Base-by-base conservation (phyloP, 192 early-diverging fungal species). In the Dispira simplex region DNA sequence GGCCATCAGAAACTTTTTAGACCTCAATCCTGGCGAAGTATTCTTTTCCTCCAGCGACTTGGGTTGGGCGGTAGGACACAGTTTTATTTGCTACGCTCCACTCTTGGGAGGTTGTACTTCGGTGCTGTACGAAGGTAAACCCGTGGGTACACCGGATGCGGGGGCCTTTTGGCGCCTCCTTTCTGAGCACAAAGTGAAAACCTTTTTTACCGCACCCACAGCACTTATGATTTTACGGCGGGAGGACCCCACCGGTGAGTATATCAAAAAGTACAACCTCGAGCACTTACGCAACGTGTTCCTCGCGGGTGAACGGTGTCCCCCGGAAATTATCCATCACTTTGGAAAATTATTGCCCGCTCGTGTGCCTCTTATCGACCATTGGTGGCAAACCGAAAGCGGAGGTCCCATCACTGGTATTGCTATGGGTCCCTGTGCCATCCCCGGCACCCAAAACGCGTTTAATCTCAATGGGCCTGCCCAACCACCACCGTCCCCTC, bases 301-400 rank as follows among this genome's bases (percentile, higher is more conserved):
- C 58, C 57, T 91, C 63, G 90, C 89, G 0, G 92, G 92, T 16
- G 92, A 95, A 68, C 80, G 90, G 25, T 86, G 83, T 54, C 88
- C 90, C 62, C 79, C 84, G 3, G 92, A 86, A 57, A 91, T 90
- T 26, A 80, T 89, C 28, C 93, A 92, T 32, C 81, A 86, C 78
- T 75, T 67, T 76, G 23, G 16, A 13, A 10, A 27, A 10, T 66
- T 65, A 0, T 26, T 73, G 18, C 44, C 46, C 1, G 70, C 71
- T 45, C 68, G 65, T 16, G 60, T 76, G 8, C 78, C 82, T 46
- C 78, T 92, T 8, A 81, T 85, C 63, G 92, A 95, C 72, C 87
- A 90, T 66, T 95, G 83, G 71, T 95, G 92, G 92, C 85, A 88
- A 53, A 92, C 92, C 0, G 92, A 94, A 62, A 87, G 83, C 46